Evolutionary conservation across 495 filamentous ascomycete species (phyloP).

Genomic region (Penicillium silybi): DNA sequence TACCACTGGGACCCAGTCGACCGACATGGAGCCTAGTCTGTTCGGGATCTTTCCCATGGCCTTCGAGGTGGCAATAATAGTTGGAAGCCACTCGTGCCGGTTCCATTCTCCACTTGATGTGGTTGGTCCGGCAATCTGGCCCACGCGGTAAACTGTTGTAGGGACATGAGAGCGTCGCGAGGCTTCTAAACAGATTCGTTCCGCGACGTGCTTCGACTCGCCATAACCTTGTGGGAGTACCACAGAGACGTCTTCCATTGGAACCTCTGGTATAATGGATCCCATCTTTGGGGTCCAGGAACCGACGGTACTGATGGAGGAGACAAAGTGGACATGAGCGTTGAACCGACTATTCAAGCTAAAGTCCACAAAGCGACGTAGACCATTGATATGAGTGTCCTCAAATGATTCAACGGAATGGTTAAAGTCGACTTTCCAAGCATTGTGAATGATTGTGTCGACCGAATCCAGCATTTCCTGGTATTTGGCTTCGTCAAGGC

Average conservation of each 20-base stretch:
- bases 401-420: conserved; percentile 52
- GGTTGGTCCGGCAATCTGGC: conserved; percentile 55
- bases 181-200: conserved; percentile 49
- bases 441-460: conserved; percentile 57
- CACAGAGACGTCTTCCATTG: conserved; percentile 38
- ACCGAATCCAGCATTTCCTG: conserved; percentile 36
- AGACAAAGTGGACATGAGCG: conserved; percentile 54
- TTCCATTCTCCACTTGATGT: conserved; percentile 30
- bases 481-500: conserved; percentile 38
- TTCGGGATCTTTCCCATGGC: conserved; percentile 21
- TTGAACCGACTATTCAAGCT: conserved; percentile 37
- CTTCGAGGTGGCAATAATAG: conserved; percentile 33
- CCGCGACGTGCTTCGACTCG: conserved; percentile 52
- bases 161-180: conserved; percentile 34
- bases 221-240: conserved; percentile 48
- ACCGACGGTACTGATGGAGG: conserved; percentile 48
- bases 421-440: conserved; percentile 66
- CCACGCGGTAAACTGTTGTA: conserved; percentile 50
- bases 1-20: conserved; percentile 28
- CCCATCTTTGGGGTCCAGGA: conserved; percentile 26
- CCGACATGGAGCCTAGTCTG: conserved; percentile 12
- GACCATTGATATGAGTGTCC: conserved; percentile 50
- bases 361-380: conserved; percentile 52
- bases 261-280: conserved; percentile 42
- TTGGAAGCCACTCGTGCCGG: conserved; percentile 34